Percentiles rank a stretch among this genome's conserved stretches.
These are phyloP conservation scores for Gaeumannomyces tritici DNA, from an alignment of 2,329 filamentous ascomycete genomes.

Conservation along the genomic window DNA sequence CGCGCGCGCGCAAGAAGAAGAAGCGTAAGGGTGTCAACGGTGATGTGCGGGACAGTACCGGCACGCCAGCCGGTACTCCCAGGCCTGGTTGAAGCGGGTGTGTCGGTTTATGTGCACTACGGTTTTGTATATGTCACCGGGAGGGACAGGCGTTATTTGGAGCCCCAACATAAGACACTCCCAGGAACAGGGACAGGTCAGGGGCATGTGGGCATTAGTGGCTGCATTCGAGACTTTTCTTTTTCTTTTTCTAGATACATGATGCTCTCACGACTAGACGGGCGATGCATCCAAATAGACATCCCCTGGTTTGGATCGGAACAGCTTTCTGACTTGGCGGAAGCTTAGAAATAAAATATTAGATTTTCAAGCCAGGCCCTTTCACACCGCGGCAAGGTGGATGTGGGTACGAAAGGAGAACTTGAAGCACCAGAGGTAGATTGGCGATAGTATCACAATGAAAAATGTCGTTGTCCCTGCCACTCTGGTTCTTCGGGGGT, in stretches of 20 bases:
- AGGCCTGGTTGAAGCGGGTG: conserved; percentile 22
- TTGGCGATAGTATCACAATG: too few species aligned
- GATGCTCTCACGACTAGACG: background rate
- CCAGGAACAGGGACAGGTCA: background rate
- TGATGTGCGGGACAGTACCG: conserved; percentile 42
- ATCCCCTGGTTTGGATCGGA: background rate
- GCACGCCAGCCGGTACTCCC: conserved; percentile 51
- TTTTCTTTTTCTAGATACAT: too few species aligned
- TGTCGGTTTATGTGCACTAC: background rate
- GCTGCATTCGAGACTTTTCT: background rate
- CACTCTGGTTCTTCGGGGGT: too few species aligned
- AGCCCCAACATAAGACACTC: background rate
- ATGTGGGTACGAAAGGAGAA: too few species aligned
- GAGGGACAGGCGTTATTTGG: background rate
- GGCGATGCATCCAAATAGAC: background rate
- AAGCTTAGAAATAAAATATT: background rate
- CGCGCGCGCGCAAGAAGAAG: conserved; percentile 67
- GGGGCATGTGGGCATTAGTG: background rate
- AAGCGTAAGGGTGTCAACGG: conserved; percentile 50
- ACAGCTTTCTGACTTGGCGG: background rate
- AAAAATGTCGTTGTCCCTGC: too few species aligned
- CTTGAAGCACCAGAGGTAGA: too few species aligned
- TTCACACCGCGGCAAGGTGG: too few species aligned
- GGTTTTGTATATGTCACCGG: background rate
- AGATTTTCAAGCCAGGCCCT: background rate